Evolutionary conservation across 1,139 yeast genomes (phyloP).

Genomic region (Debaryomyces sp.): DNA sequence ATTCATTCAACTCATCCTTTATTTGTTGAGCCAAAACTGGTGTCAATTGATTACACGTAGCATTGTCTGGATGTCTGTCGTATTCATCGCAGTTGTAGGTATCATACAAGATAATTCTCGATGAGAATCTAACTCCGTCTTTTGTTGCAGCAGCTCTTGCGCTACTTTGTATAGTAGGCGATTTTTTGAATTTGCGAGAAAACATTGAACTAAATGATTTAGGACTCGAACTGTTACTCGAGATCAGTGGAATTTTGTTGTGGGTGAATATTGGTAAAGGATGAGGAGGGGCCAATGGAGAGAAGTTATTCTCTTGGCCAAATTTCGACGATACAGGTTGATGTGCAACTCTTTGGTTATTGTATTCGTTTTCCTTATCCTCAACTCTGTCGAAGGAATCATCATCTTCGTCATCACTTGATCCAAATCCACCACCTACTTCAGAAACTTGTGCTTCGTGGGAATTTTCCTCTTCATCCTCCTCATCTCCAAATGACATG

Average conservation of each 20-base stretch:
- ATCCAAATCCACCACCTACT: conserved; percentile 35
- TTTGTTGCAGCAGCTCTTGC: neutral
- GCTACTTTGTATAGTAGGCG: conserved; percentile 15
- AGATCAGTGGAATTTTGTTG: conserved; percentile 29
- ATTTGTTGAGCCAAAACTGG: conserved; percentile 87
- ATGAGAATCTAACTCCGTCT: conserved; percentile 70
- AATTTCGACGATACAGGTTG: neutral
- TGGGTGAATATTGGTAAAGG: conserved; percentile 28
- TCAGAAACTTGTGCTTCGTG: conserved; percentile 20
- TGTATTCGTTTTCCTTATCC: neutral
- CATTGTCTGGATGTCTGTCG: conserved; percentile 91
- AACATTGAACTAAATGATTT: conserved; percentile 36
- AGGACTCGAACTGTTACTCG: conserved; percentile 32
- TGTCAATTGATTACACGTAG: conserved; percentile 90
- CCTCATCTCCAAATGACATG: conserved; percentile 31
- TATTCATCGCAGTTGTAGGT: conserved; percentile 85
- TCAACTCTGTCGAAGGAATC: conserved; percentile 3
- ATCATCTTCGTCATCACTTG: conserved; percentile 32
- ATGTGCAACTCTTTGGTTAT: neutral
- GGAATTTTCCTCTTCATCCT: conserved; percentile 12
- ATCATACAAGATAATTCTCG: conserved; percentile 82
- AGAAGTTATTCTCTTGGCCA: conserved; percentile 6
- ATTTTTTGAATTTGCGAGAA: conserved; percentile 27
- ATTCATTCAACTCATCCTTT: conserved; percentile 78
- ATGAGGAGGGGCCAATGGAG: conserved; percentile 13